Base-by-base conservation (phyloP, 495 filamentous ascomycete species). In the Ascodesmis nigricans region DNA sequence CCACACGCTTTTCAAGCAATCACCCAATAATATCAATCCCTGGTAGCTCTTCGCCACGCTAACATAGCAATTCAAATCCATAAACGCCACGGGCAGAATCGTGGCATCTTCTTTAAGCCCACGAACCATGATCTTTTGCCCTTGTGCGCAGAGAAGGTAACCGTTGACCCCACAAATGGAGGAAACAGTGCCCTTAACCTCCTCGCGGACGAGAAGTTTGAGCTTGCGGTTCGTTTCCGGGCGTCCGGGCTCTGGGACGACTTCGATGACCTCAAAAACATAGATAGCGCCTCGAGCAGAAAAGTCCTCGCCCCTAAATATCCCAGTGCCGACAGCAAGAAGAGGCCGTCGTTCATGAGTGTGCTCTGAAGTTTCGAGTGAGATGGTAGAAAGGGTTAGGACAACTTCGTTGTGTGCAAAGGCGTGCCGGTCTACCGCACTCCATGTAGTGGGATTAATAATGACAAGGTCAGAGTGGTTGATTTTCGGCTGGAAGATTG, bases 51-150 rank as follows among this genome's bases (percentile, higher is more conserved):
- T 90, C 29, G 75, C 70, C 3, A 73, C 65, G 1, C 67, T 78
- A 20, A 91, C 76, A 53, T 84, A 83, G 56, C 77, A 81, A 58
- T 78, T 83, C 73, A 91, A 82, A 47, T 99, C 87, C 70, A 99
- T 78, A 47, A 99, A 99, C 0, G 87, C 87, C 15, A 95, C 84
- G 0, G 87, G 87, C 1, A 95, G 64, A 28, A 95, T 63, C 3
- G 71, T 76, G 1, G 78, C 76, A 45, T 99, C 87, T 55, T 95
- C 87, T 47, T 93, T 93, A 0, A 99, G 62, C 23, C 87, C 87
- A 31, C 87, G 63, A 2, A 99, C 81, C 77, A 95, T 87, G 52
- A 79, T 49, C 35, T 99, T 99, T 46, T 93, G 87, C 1, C 87
- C 87, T 50, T 99, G 90, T 0, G 82, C 81, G 9, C 76, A 74